Evolutionary conservation across 2,329 filamentous ascomycete genomes (phyloP).

Genomic region (Neonectria neomacrospora): DNA sequence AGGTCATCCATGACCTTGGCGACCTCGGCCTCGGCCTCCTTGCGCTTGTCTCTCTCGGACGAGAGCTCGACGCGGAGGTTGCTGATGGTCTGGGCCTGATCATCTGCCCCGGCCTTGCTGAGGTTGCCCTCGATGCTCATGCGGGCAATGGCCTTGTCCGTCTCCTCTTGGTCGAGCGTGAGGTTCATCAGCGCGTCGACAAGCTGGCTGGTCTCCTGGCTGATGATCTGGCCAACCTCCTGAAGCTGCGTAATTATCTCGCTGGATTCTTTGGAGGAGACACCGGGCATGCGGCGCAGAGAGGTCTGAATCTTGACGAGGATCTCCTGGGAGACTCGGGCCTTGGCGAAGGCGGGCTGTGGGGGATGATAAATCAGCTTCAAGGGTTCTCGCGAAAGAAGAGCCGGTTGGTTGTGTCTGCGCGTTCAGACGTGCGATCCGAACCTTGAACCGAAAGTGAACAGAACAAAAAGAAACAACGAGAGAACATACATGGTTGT

Average conservation of each 20-base stretch:
- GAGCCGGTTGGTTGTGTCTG: too few relatives aligned
- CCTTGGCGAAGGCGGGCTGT: conserved; percentile 51
- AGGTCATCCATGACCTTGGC: conserved; percentile 44
- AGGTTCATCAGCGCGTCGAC: conserved; percentile 53
- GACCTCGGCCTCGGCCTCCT: conserved; percentile 43
- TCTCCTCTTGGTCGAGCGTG: conserved; percentile 52
- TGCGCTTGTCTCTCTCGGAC: conserved; percentile 47
- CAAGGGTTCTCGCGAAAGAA: not conserved
- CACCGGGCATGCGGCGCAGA: conserved; percentile 54
- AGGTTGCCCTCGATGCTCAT: conserved; percentile 54
- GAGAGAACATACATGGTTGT: conserved; percentile 50
- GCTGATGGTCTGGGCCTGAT: conserved; percentile 48
- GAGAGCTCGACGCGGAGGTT: conserved; percentile 47
- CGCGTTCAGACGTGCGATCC: not conserved
- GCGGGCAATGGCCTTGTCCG: conserved; percentile 51
- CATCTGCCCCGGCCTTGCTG: conserved; percentile 48
- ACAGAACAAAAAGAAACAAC: not conserved
- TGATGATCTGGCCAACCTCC: conserved; percentile 52
- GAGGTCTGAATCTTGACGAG: conserved; percentile 53
- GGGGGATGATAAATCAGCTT: not conserved
- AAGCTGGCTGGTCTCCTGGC: conserved; percentile 53
- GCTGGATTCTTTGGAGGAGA: conserved; percentile 49
- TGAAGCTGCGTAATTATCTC: conserved; percentile 51
- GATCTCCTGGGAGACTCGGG: conserved; percentile 49
- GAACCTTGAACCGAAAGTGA: not conserved